Evolutionary conservation across 352 stramenopile genomes (phyloP).

Genomic region (Globisporangium abappressorium): DNA sequence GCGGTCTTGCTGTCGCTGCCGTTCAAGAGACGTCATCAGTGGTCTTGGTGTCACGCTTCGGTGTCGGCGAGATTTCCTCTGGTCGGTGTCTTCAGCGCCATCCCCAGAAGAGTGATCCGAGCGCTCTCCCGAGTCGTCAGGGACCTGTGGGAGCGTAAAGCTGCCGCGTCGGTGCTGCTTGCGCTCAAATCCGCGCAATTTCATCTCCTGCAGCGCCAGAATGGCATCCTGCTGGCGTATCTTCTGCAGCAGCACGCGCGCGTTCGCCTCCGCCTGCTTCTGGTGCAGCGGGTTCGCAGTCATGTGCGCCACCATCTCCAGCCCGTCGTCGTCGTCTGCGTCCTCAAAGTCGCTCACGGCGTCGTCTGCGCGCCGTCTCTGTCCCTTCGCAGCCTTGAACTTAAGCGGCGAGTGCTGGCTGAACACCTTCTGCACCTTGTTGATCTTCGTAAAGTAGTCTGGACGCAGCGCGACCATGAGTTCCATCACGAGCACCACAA

Average conservation of each 20-base stretch:
- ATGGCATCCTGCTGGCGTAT: constrained; percentile 49
- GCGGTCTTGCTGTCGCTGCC: background rate
- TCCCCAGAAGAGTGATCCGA: background rate
- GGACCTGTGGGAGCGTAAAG: constrained; percentile 9
- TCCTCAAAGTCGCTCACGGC: constrained; percentile 22
- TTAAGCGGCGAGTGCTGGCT: constrained; percentile 26
- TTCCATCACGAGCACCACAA: constrained; percentile 58
- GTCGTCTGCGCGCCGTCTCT: constrained; percentile 20
- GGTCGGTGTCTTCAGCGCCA: constrained; percentile 10
- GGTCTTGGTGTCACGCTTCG: background rate
- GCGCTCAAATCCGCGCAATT: constrained; percentile 35
- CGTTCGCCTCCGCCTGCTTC: constrained; percentile 38
- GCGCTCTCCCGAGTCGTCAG: background rate
- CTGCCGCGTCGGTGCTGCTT: constrained; percentile 26
- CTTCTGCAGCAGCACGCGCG: constrained; percentile 29
- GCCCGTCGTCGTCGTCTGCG: constrained; percentile 41
- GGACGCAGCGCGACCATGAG: constrained; percentile 58
- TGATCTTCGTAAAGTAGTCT: constrained; percentile 61
- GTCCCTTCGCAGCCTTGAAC: constrained; percentile 12
- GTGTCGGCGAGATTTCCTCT: constrained; percentile 19
- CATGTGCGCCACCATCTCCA: constrained; percentile 69
- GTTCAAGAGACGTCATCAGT: background rate
- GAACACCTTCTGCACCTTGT: constrained; percentile 59
- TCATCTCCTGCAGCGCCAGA: constrained; percentile 49
- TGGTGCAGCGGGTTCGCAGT: constrained; percentile 61